Conservation (phyloP, 1,139 yeast species). For the Scheffersomyces lignicola region DNA sequence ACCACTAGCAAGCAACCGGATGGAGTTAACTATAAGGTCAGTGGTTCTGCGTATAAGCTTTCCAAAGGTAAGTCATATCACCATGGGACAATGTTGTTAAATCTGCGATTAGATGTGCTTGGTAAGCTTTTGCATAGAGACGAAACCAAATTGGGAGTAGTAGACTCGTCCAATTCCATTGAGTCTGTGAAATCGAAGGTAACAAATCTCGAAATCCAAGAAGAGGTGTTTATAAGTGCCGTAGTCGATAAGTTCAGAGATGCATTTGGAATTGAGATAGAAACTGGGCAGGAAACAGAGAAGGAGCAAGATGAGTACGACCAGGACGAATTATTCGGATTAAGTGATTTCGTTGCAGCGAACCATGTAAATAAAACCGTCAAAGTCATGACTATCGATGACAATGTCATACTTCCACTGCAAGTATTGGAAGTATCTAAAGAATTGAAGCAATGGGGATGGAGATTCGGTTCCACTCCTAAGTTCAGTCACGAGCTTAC, state of each 20-base stretch:
- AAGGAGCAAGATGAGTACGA: slow-evolving; percentile 21
- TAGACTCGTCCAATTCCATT: slow-evolving; percentile 61
- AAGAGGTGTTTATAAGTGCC: slow-evolving; percentile 47
- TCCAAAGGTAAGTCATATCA: slow-evolving; percentile 85
- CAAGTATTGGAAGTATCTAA: slow-evolving; percentile 45
- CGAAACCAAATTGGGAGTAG: slow-evolving; percentile 40
- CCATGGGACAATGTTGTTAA: slow-evolving; percentile 92
- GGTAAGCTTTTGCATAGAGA: slow-evolving; percentile 56
- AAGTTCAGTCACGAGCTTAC: slow-evolving; percentile 50
- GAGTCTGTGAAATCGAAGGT: slow-evolving; percentile 80
- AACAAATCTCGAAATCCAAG: slow-evolving; percentile 53
- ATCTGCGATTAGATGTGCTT: slow-evolving; percentile 60
- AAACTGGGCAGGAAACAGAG: slow-evolving; percentile 11
- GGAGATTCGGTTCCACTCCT: slow-evolving; percentile 77
- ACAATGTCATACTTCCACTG: slow-evolving; percentile 39
- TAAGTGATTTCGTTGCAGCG: slow-evolving; percentile 30
- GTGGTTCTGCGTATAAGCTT: slow-evolving; percentile 90
- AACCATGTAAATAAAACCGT: slow-evolving; percentile 12
- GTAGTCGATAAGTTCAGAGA: slow-evolving; percentile 48
- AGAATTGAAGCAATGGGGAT: slow-evolving; percentile 58
- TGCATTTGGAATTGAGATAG: slow-evolving; percentile 25
- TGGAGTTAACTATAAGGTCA: slow-evolving; percentile 54
- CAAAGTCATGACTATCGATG: slow-evolving; percentile 22
- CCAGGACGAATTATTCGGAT: slow-evolving; percentile 36
- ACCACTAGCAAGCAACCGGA: slow-evolving; percentile 35